These are phyloP conservation scores for Apium graveolens DNA, from an alignment of 129 eudicot species.

Conservation along the genomic window DNA sequence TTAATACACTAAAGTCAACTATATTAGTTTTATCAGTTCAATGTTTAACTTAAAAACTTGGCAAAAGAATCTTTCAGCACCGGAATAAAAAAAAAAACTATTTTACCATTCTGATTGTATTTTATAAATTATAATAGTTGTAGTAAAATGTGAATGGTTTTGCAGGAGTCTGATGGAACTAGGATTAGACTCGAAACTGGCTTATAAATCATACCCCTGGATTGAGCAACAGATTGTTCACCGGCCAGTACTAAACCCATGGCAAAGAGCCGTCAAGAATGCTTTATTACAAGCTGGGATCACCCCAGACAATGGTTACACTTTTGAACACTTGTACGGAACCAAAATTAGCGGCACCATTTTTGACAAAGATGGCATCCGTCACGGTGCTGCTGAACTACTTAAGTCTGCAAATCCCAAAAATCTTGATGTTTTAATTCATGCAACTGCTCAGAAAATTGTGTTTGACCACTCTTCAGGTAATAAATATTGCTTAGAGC, in stretches of 20 bases:
- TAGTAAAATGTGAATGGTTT: not conserved
- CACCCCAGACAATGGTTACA: conserved; percentile 78
- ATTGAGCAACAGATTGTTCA: conserved; percentile 79
- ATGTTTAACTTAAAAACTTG: not conserved
- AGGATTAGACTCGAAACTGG: conserved; percentile 80
- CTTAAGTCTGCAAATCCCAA: conserved; percentile 48
- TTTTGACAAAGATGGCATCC: conserved; percentile 57
- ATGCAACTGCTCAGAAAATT: conserved; percentile 72
- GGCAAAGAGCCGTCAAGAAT: conserved; percentile 71
- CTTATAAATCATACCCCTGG: conserved; percentile 84
- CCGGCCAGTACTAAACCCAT: conserved; percentile 48
- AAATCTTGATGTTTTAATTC: conserved; percentile 60
- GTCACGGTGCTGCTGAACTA: conserved; percentile 82
- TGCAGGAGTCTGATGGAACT: conserved; percentile 48
- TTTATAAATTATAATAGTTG: no score
- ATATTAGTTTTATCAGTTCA: not conserved
- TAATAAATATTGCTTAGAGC: not conserved
- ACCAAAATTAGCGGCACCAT: conserved; percentile 92
- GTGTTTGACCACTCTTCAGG: conserved; percentile 56
- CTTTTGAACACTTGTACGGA: conserved; percentile 77
- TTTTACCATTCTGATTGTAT: no score
- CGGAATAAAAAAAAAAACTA: no score
- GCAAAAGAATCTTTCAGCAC: no score
- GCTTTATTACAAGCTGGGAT: conserved; percentile 61
- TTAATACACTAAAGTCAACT: not conserved